Base-by-base conservation (phyloP, 805 yeast genomes). In the Zygosaccharomyces gambellarensis region DNA sequence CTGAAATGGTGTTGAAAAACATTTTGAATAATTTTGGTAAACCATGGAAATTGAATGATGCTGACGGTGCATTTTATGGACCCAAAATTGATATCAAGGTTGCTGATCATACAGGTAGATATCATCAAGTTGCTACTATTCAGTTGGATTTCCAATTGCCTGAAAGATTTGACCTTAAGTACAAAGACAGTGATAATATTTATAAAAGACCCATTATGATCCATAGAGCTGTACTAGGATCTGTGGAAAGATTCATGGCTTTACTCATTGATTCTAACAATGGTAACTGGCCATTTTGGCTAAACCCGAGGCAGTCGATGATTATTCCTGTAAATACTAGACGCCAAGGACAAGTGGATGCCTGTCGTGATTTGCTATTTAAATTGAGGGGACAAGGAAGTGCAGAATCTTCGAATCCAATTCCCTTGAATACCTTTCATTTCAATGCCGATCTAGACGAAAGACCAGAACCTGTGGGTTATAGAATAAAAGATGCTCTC, bases 281-380 rank as follows among this genome's bases (percentile, higher is more conserved):
- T 49, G 99, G 98, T 0, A 83, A 84, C 57, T 94, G 98, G 98
- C 99, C 99, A 8, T 90, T 94, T 64, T 94, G 99, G 99, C 63
- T 94, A 39, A 88, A 85, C 55, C 97, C 98, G 5, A 76, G 95
- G 53, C 99, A 94, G 65, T 94, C 92, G 0, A 75, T 86, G 36
- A 75, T 94, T 2, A 75, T 94, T 5, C 97, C 99, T 1, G 82
- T 90, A 3, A 81, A 83, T 49, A 81, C 81, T 0, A 70, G 75
- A 8, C 90, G 86, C 60, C 38, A 30, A 6, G 59, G 53, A 21
- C 65, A 62, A 39, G 63, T 68, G 7, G 76, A 70, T 8, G 77
- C 77, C 46, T 86, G 95, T 3, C 55, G 72, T n/a, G 48, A 67
- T 2, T 64, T 87, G 2, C 76, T 75, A 11, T 54, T 63, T 3